Conservation (phyloP, 2,329 filamentous ascomycete genomes). For the Colletotrichum filicis region DNA sequence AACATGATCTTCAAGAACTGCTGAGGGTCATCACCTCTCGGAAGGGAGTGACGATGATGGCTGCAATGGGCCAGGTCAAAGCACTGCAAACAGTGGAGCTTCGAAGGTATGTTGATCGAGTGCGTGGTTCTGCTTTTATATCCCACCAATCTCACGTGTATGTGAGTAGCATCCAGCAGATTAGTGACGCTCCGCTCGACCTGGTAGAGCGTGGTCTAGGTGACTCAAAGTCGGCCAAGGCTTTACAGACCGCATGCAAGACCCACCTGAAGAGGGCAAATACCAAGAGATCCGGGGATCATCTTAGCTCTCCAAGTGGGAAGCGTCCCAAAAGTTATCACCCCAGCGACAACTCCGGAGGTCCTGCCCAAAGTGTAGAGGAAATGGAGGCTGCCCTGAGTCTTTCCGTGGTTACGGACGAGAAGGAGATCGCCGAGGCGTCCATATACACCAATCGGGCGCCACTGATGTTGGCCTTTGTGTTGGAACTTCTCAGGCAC, state of each 20-base stretch:
- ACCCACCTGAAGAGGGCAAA: conserved; percentile 54
- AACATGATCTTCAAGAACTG: conserved; percentile 70
- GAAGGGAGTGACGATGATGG: conserved; percentile 65
- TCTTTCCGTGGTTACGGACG: conserved; percentile 67
- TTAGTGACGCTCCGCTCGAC: conserved; percentile 59
- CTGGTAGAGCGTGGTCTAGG: conserved; percentile 58
- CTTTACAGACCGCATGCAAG: conserved; percentile 65
- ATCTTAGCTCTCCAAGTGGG: conserved; percentile 37
- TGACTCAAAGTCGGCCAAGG: conserved; percentile 61
- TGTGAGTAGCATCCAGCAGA: conserved; percentile 61
- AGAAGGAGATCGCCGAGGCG: conserved; percentile 67
- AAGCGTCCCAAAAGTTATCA: conserved; percentile 13
- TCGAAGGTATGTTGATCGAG: conserved; percentile 57
- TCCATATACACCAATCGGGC: conserved; percentile 81
- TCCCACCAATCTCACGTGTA: conserved; percentile 4
- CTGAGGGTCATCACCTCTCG: conserved; percentile 69
- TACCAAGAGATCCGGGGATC: conserved; percentile 4
- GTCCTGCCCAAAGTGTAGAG: conserved; percentile 43
- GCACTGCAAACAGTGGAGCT: conserved; percentile 65
- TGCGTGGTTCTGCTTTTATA: background rate
- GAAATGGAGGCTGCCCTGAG: conserved; percentile 72
- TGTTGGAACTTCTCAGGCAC: conserved; percentile 76
- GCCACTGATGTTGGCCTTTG: conserved; percentile 84
- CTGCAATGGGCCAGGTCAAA: conserved; percentile 68
- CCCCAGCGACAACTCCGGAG: conserved; percentile 30